Base-by-base conservation (phyloP, 208 protist species). In the Leishmania arabica region DNA sequence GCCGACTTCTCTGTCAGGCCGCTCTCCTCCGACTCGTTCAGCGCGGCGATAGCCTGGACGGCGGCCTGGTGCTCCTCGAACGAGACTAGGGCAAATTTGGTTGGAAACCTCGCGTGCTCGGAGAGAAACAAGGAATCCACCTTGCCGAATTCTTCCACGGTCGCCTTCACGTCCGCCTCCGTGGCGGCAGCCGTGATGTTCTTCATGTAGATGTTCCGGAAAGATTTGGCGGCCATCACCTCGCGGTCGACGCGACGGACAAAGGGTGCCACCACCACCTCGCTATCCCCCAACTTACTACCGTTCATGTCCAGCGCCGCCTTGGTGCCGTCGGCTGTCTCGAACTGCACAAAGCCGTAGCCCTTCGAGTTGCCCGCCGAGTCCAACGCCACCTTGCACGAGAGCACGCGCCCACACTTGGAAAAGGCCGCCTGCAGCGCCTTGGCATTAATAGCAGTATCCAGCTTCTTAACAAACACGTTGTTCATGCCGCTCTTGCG, bases 311-410 rank as follows among this genome's bases (percentile, higher is more conserved):
- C 85, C 72, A 99, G 97, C 60, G 98, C 98, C 13, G 89, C 82
- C 49, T 95, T 85, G 37, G 98, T 98, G 19, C 89, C 90, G 68
- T 99, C 96, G 62, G 97, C 78, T 9, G 70, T 96, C 86, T 99
- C 98, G 85, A 98, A 99, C 84, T 99, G 98, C 19, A 99, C 97
- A 74, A 99, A 99, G 54, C 98, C 99, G 85, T 99, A 99, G 58
- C 99, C 98, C 74, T 91, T 90, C 64, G 88, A 96, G 42, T 93
- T 92, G 17, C 95, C 94, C 7, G 82, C 72, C 17, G 19, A 58
- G 76, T 93, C 88, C 7, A 81, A 47, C n/a, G 83, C 82, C 72
- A 99, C 91, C 89, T 99, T 99, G 90, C 96, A 99, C 5, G 98
- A 99, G 11, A 99, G 86, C 80, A 99, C 98, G 74, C 97, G 98